Evolutionary conservation across 306 rosid species (phyloP), one percentile per base, ranked within the genome.

Genomic region (Erythrophleum fordii): DNA sequence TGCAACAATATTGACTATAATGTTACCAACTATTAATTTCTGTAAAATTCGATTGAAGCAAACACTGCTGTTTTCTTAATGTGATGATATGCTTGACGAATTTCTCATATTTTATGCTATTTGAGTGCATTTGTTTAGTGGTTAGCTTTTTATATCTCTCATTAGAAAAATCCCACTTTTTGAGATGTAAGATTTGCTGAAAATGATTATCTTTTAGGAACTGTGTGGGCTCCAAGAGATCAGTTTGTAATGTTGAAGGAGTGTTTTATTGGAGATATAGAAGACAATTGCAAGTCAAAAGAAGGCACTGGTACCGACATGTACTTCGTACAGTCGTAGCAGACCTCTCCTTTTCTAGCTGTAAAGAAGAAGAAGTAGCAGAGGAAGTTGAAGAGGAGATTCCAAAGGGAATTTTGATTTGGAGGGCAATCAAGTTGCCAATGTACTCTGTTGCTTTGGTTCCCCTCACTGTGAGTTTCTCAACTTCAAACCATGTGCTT

Each of bases 351-450:
- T 49, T 81, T 59, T 26, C 83, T 67, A 18, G n/a, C 11, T 14
- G 17, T 80, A 17, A 41, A 41, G 72, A 66, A 66, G 58, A 48
- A 14, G 84, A 86, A 18, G 79, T 53, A 77, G 82, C 75, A 49
- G 87, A 75, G 42, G 71, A 72, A 53, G 55, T 74, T 81, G 70
- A 87, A 9, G 89, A 78, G 39, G 52, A 58, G 37, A 67, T 94
- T 81, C 77, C 92, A 12, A 90, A 51, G 85, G 84, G 66, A 59
- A 84, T 85, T 31, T 83, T 92, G 86, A 85, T 90, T 79, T 92
- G 98, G 98, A 95, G 98, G 76, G 98, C 97, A 11, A 42, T 86
- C 25, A 95, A 95, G 83, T 79, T 95, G 74, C 97, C 98, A 16
- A 92, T 95, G 34, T 95, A 92, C 87, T 91, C 93, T 31, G 98